Evolutionary conservation across 2,329 filamentous ascomycete genomes (phyloP).

Genomic region (Neofusicoccum laricinum): DNA sequence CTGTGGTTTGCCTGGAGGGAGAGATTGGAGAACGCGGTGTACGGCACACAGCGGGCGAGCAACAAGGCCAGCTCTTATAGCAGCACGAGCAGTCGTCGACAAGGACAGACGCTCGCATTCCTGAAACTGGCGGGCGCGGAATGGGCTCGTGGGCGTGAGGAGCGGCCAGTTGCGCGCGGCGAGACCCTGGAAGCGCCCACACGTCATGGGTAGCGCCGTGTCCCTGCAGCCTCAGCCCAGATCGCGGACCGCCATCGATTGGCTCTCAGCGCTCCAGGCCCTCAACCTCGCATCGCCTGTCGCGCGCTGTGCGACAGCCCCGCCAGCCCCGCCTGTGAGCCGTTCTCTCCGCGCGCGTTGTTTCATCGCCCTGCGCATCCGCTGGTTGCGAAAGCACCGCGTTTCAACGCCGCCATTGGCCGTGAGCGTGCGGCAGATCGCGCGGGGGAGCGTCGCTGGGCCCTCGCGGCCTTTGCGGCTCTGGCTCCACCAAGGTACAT

Average conservation of each 20-base stretch:
- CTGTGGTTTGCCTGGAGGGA: not conserved
- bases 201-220: conserved; percentile 4
- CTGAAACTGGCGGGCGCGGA: conserved; percentile 6
- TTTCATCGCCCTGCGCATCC: conserved; percentile 5
- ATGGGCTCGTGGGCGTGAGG: not conserved
- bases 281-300: not conserved
- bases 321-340: not conserved
- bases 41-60: not conserved
- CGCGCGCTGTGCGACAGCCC: not conserved
- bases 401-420: conserved; percentile 10
- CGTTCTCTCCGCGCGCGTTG: not conserved
- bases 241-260: not conserved
- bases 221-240: conserved; percentile 11
- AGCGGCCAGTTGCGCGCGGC: not conserved
- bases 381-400: not conserved
- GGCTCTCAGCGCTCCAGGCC: not conserved
- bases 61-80: conserved; percentile 11
- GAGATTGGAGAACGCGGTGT: not conserved
- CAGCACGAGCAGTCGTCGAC: not conserved
- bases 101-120: conserved; percentile 1
- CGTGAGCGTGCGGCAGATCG: not conserved
- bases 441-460: not conserved
- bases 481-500: not conserved
- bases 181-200: conserved; percentile 7
- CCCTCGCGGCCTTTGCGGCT: conserved; percentile 1